Evolutionary conservation across 2,329 filamentous ascomycete species (phyloP).

Genomic region (Emydomyces testavorans): DNA sequence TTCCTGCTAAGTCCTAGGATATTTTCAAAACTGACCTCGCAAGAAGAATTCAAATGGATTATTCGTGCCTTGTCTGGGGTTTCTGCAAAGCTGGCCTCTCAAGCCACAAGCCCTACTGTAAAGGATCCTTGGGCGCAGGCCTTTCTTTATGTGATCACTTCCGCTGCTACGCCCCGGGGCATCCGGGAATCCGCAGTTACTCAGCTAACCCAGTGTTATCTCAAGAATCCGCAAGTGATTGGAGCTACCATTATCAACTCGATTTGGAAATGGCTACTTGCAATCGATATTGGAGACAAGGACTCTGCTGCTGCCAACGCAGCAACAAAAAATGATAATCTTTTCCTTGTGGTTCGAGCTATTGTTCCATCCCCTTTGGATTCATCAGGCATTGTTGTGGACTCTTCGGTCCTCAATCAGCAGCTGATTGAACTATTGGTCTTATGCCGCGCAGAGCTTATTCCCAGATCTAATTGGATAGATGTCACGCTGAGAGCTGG

Average conservation of each 20-base stretch:
- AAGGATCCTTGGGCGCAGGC: slow-evolving; percentile 69
- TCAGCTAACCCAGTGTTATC: slow-evolving; percentile 55
- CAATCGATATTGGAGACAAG: slow-evolving; percentile 59
- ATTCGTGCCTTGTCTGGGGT: slow-evolving; percentile 56
- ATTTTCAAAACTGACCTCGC: slow-evolving; percentile 63
- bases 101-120: slow-evolving; percentile 37
- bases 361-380: slow-evolving; percentile 29
- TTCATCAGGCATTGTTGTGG: slow-evolving; percentile 28
- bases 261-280: slow-evolving; percentile 67
- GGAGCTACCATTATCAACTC: slow-evolving; percentile 56
- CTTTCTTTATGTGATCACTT: slow-evolving; percentile 66
- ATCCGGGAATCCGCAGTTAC: slow-evolving; percentile 53
- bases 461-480: slow-evolving; percentile 78
- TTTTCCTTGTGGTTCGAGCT: slow-evolving; percentile 47
- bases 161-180: slow-evolving; percentile 47
- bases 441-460: slow-evolving; percentile 63
- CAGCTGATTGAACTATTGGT: slow-evolving; percentile 71
- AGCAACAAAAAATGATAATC: slow-evolving; percentile 52
- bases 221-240: slow-evolving; percentile 46
- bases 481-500: slow-evolving; percentile 68
- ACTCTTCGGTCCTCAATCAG: slow-evolving; percentile 44
- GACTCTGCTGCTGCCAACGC: slow-evolving; percentile 58
- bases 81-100: slow-evolving; percentile 44
- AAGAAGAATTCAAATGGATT: slow-evolving; percentile 71
- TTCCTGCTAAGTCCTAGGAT: slow-evolving; percentile 76